phyloP scores from a whole-genome alignment of 2,329 filamentous ascomycete genomes.

The Exophiala sp. region DNA sequence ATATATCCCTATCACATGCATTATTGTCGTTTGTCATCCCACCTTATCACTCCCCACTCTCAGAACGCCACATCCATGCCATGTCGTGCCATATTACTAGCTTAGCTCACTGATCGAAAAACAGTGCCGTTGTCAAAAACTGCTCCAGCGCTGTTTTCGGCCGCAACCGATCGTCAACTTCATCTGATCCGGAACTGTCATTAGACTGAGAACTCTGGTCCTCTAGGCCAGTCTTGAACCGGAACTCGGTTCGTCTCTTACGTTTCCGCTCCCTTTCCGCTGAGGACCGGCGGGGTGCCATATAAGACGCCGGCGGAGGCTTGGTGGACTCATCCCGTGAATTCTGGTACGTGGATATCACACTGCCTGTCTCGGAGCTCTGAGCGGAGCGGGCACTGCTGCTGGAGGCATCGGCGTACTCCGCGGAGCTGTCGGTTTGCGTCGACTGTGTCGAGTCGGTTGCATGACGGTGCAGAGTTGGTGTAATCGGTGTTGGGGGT shows the following conservation, averaged over 20 bases:
- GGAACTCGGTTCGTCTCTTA: conserved; percentile 9
- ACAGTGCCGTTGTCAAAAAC: conserved; percentile 18
- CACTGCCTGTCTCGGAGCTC: conserved; percentile 12
- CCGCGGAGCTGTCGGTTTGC: conserved; percentile 6
- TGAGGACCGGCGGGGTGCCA: background rate
- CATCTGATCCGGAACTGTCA: conserved; percentile 8
- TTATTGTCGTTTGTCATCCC: no score
- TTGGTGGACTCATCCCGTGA: background rate
- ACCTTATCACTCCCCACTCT: no score
- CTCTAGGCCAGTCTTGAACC: conserved; percentile 16
- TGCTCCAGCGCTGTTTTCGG: conserved; percentile 17
- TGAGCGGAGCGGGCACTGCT: conserved; percentile 8
- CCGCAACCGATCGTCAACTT: background rate
- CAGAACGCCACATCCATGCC: background rate
- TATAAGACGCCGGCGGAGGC: background rate
- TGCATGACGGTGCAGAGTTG: conserved; percentile 4
- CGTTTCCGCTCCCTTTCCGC: conserved; percentile 5
- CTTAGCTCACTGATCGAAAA: conserved; percentile 19
- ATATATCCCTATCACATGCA: no score
- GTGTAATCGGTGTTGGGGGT: conserved; percentile 9
- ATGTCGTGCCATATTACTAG: background rate
- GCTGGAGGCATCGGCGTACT: conserved; percentile 15
- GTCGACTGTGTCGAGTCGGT: conserved; percentile 3
- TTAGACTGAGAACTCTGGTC: conserved; percentile 4
- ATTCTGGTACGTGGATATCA: conserved; percentile 4